phyloP scores from a whole-genome alignment of 805 yeast genomes.

The Zygotorulaspora chibaensis region DNA sequence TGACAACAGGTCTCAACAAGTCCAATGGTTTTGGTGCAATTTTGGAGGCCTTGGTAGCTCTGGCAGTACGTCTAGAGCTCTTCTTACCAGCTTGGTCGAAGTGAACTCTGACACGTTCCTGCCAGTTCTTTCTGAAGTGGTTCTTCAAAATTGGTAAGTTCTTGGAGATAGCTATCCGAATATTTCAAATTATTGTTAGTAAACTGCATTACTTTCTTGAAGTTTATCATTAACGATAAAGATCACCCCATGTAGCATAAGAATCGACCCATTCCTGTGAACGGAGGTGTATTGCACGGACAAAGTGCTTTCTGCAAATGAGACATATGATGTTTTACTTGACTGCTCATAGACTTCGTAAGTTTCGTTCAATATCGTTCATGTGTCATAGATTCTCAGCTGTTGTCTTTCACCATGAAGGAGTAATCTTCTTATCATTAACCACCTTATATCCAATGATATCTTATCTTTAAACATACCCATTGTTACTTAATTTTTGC shows the following conservation, averaged over 20 bases:
- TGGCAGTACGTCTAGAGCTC: slow-evolving; percentile 91
- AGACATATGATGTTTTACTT: too few species aligned
- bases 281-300: neutral
- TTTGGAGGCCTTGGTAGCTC: slow-evolving; percentile 90
- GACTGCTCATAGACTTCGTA: too few species aligned
- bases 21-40: slow-evolving; percentile 98
- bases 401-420: neutral
- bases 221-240: neutral
- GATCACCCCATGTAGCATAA: neutral
- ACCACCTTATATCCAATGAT: neutral
- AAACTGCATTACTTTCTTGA: neutral
- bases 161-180: slow-evolving; percentile 83
- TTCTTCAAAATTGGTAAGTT: slow-evolving; percentile 98
- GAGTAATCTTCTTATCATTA: neutral
- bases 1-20: slow-evolving; percentile 92
- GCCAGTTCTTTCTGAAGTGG: slow-evolving; percentile 99
- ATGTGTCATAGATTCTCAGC: too few species aligned
- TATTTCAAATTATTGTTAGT: slow-evolving; percentile 13
- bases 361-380: neutral
- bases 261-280: neutral
- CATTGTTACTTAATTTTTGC: slow-evolving; percentile 40
- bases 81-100: slow-evolving; percentile 99
- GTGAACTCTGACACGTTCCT: slow-evolving; percentile 98
- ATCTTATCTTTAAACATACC: slow-evolving; percentile 34
- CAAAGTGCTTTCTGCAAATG: too few species aligned